These are phyloP conservation scores for Teunomyces aglyptinius DNA, from an alignment of 805 yeast species.

Conservation along the genomic window DNA sequence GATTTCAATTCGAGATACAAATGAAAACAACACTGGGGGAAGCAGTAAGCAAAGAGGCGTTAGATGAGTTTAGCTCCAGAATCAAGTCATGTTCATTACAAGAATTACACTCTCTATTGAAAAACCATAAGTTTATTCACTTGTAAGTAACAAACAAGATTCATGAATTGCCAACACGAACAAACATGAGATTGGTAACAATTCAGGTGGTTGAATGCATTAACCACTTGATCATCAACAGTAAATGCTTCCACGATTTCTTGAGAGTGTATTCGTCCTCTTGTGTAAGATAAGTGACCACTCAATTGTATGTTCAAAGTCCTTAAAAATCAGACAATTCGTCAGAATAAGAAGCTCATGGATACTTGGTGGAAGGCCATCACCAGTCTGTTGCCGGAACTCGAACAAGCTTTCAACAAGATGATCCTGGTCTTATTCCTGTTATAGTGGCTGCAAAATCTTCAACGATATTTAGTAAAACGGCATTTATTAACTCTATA, in stretches of 20 bases:
- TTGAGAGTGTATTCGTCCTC: constrained; percentile 42
- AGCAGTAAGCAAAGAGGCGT: no score
- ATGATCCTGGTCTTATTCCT: constrained; percentile 39
- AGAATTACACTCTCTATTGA: no score
- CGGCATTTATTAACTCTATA: background rate
- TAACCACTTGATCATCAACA: constrained; percentile 65
- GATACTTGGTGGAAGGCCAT: constrained; percentile 72
- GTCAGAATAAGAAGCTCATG: constrained; percentile 71
- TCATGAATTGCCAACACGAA: constrained; percentile 45
- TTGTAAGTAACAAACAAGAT: constrained; percentile 7
- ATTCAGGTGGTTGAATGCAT: constrained; percentile 75
- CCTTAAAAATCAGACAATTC: constrained; percentile 60
- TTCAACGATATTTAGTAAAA: background rate
- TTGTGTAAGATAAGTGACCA: constrained; percentile 24
- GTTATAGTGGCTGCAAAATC: constrained; percentile 17
- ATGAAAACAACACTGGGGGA: no score
- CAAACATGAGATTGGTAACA: constrained; percentile 68
- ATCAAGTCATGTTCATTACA: no score
- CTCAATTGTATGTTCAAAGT: constrained; percentile 64
- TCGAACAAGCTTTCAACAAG: constrained; percentile 36
- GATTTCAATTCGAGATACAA: no score
- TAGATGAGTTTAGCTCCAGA: no score
- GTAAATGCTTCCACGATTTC: constrained; percentile 65
- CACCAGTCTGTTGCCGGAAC: constrained; percentile 64
- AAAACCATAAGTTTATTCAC: no score